These are phyloP conservation scores for Coniochaeta prunicola DNA, from an alignment of 2,329 filamentous ascomycete genomes.

Conservation along the genomic window DNA sequence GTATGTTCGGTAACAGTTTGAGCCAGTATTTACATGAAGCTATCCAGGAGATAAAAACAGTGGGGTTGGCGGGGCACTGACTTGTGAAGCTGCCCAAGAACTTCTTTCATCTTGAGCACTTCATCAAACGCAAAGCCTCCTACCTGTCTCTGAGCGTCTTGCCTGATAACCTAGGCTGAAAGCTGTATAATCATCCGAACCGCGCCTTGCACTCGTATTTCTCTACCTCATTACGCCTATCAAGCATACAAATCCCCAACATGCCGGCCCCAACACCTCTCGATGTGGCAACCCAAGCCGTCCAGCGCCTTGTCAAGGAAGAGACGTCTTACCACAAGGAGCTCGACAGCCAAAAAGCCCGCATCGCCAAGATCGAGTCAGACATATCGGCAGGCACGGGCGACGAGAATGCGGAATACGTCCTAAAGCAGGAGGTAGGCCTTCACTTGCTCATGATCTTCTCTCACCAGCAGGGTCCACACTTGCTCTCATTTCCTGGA, in stretches of 20 bases:
- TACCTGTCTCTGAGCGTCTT: background rate
- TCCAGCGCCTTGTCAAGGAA: slow-evolving; percentile 84
- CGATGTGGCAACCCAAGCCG: slow-evolving; percentile 69
- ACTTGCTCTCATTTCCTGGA: background rate
- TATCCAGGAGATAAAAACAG: background rate
- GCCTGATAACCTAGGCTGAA: background rate
- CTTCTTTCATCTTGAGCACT: background rate
- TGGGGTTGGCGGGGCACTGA: background rate
- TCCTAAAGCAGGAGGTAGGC: slow-evolving; percentile 79
- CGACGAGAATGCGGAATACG: slow-evolving; percentile 70
- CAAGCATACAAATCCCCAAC: background rate
- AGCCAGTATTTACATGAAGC: background rate
- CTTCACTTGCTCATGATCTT: background rate
- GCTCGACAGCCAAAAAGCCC: slow-evolving; percentile 63
- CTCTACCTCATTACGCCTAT: background rate
- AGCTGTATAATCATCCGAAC: background rate
- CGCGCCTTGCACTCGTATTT: background rate
- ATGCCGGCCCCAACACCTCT: slow-evolving; percentile 77
- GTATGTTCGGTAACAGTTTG: no score
- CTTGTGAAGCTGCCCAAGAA: background rate
- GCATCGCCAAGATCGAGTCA: slow-evolving; percentile 60
- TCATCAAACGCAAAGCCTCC: background rate
- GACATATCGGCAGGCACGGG: slow-evolving; percentile 45
- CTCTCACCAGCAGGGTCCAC: background rate
- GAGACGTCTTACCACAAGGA: slow-evolving; percentile 87